These are phyloP conservation scores for Venturiaceae sp. DNA, from an alignment of 2,329 filamentous ascomycete genomes.

Conservation along the genomic window DNA sequence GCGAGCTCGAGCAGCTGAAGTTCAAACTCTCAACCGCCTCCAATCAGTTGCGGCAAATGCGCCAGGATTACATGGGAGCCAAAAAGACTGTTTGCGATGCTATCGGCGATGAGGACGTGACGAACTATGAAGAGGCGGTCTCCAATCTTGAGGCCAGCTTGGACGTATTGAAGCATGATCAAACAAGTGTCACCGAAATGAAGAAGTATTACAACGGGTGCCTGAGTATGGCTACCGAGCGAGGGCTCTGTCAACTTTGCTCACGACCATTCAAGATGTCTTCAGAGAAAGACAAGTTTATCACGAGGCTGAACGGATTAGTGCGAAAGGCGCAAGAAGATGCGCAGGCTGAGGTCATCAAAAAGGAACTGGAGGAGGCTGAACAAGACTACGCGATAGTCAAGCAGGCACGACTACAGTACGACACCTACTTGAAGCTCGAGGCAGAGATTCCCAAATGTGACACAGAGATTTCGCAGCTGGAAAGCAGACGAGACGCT, in stretches of 20 bases:
- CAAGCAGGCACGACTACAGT: conserved; percentile 39
- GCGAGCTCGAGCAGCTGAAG: conserved; percentile 68
- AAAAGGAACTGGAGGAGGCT: conserved; percentile 41
- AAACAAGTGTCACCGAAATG: conserved; percentile 59
- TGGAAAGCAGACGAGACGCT: conserved; percentile 28
- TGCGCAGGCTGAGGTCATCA: conserved; percentile 45
- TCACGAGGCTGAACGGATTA: conserved; percentile 53
- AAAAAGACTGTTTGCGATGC: conserved; percentile 53
- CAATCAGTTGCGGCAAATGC: conserved; percentile 54
- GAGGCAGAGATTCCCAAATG: conserved; percentile 61
- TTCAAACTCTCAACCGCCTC: conserved; percentile 59
- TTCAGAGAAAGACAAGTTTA: conserved; percentile 52
- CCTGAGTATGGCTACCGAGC: conserved; percentile 52
- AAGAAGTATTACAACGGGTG: conserved; percentile 64
- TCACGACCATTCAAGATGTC: conserved; percentile 54
- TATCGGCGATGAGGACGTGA: conserved; percentile 20
- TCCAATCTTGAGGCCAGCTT: conserved; percentile 41
- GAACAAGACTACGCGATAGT: conserved; percentile 33
- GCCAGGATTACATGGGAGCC: conserved; percentile 43
- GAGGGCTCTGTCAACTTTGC: conserved; percentile 71
- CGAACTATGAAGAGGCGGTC: conserved; percentile 40
- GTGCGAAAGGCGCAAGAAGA: conserved; percentile 42
- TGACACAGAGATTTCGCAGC: conserved; percentile 50
- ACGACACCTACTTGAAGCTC: conserved; percentile 66
- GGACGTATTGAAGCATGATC: conserved; percentile 48